A percentile compares a stretch with the other conserved stretches of the same genome.
Conservation (phyloP, 352 stramenopile species). For the Phytophthora aleatoria region DNA sequence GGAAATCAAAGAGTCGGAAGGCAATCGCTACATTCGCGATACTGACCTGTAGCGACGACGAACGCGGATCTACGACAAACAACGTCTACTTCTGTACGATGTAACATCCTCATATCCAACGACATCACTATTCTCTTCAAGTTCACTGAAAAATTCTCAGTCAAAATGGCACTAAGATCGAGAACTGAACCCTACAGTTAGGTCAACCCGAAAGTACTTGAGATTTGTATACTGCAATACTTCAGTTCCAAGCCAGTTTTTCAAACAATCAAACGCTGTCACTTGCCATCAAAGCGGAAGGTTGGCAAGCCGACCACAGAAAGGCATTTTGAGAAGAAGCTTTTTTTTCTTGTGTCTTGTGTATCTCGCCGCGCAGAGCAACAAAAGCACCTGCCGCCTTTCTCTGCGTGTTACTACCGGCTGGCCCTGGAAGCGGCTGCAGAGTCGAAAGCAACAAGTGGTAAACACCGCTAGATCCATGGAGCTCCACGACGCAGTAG, state of each 20-base stretch:
- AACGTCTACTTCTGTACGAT: neutral
- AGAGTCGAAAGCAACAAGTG: slow-evolving; percentile 3
- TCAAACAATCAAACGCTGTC: slow-evolving; percentile 13
- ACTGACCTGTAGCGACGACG: slow-evolving; percentile 58
- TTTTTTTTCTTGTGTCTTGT: slow-evolving; percentile 1
- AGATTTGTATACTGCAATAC: slow-evolving; percentile 18
- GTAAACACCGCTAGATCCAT: slow-evolving; percentile 14
- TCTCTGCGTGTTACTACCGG: slow-evolving; percentile 23
- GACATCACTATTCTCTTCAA: neutral
- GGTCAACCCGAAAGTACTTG: slow-evolving; percentile 8
- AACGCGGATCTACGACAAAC: neutral
- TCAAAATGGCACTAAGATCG: neutral
- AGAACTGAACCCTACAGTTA: neutral
- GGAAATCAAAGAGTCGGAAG: slow-evolving; percentile 90
- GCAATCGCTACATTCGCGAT: slow-evolving; percentile 89
- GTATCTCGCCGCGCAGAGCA: neutral
- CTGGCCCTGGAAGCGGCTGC: slow-evolving; percentile 20
- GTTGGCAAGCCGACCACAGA: neutral
- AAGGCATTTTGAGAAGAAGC: neutral
- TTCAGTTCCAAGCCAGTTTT: slow-evolving; percentile 13
- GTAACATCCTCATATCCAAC: slow-evolving; percentile 1
- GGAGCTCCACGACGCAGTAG: slow-evolving; percentile 4
- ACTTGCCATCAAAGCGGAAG: slow-evolving; percentile 9
- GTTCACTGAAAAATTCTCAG: too few species aligned
- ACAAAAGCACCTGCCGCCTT: slow-evolving; percentile 18